Base-by-base conservation (phyloP, 768 basidiomycete species). In the Paxillus rubicundulus region DNA sequence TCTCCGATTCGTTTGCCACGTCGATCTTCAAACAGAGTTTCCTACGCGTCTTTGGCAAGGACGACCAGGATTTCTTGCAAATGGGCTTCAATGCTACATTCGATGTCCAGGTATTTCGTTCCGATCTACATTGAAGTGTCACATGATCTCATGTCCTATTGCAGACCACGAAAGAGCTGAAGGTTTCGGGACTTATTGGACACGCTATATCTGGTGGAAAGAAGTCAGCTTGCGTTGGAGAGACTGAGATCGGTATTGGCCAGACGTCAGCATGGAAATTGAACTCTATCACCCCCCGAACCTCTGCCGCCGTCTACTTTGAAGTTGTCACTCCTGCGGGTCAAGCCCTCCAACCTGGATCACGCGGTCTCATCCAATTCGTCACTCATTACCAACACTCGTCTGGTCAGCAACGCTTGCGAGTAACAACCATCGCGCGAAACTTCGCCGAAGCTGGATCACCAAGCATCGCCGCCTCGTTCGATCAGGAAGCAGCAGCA, bases 31-130 rank as follows among this genome's bases (percentile, higher is more conserved):
- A 98, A 76, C 96, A 98, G 70, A 91, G 87, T 62, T 98, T 97
- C 85, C 79, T 97, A 38, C 84, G 94, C 38, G 76, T 96, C 38
- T 93, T 99, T 70, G 84, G 79, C 64, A 98, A 97, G 69, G 96
- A 96, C 59, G 91, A 89, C 16, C 84, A 96, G 56, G 96, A 95
- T 1, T 80, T 89, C 58, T 77, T 98, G 24, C 84, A 89, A 64
- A 98, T 98, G 95, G 97, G 96, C 50, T 98, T 98, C 76, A 99
- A 98, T 62, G 97, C 94, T 9, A 98, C 94, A 1, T 96, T 99
- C 60, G 97, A 98, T 68, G 96, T 99, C 21, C 89, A 95, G 82
- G 92, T 92, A 61, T 38, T 69, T 61, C 17, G 18, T 50, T 30
- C 37, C 43, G 24, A 27, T 14, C 6, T 47, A n/a, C 9, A 2